Percentiles rank a stretch among this genome's conserved stretches.
phyloP scores from a whole-genome alignment of 257 asterid genomes.

The Petunia secreta region DNA sequence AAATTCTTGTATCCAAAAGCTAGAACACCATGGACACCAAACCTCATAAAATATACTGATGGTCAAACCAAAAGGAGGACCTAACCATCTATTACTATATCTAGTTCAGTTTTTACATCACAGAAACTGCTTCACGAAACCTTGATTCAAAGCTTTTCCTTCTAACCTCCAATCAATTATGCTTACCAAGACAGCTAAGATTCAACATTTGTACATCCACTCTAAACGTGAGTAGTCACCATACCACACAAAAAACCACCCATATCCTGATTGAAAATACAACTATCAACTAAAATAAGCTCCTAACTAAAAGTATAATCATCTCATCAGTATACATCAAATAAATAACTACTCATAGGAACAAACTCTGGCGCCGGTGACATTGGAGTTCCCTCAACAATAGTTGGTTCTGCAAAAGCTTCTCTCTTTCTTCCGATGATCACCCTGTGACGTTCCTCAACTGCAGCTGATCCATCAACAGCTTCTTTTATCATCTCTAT shows the following conservation, averaged over 20 bases:
- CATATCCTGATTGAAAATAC: neutral
- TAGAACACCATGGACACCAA: neutral
- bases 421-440: conserved; percentile 30
- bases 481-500: conserved; percentile 57
- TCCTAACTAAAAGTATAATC: conserved; percentile 35
- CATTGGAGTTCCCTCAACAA: conserved; percentile 30
- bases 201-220: conserved; percentile 24
- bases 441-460: conserved; percentile 31
- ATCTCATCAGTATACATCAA: conserved; percentile 49
- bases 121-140: conserved; percentile 8
- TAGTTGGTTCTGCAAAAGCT: conserved; percentile 23
- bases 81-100: conserved; percentile 9
- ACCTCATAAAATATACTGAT: neutral
- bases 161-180: conserved; percentile 22
- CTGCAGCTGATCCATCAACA: conserved; percentile 10
- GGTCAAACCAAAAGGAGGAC: neutral
- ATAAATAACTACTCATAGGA: conserved; percentile 50
- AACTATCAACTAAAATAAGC: conserved; percentile 32
- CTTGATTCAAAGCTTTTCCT: conserved; percentile 11
- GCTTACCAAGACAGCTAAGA: conserved; percentile 25
- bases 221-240: conserved; percentile 7
- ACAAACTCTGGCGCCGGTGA: conserved; percentile 52
- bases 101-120: conserved; percentile 25
- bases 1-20: neutral
- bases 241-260: conserved; percentile 1